Evolutionary conservation across 371 early-diverging fungal species (phyloP), one percentile per base, ranked within the genome.

Genomic region (Pancytospora philotis): DNA sequence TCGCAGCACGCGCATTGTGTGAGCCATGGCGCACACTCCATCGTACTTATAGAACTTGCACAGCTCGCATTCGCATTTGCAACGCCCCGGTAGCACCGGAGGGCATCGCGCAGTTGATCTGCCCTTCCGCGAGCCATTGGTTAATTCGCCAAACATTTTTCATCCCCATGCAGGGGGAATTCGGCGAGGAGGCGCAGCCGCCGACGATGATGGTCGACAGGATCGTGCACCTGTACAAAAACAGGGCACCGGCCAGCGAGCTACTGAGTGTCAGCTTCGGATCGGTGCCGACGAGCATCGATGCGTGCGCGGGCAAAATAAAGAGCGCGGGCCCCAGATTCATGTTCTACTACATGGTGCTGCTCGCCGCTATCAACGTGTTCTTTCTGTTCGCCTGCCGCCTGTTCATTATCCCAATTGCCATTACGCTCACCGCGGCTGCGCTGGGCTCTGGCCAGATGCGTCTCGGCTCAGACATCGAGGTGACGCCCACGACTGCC

Each of bases 131-230:
- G n/a, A n/a, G n/a, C n/a, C n/a, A n/a, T n/a, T n/a, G n/a, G n/a
- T n/a, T n/a, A n/a, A n/a, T n/a, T n/a, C n/a, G n/a, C n/a, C n/a
- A n/a, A n/a, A n/a, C n/a, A n/a, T n/a, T n/a, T n/a, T n/a, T n/a
- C n/a, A n/a, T n/a, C n/a, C 45, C 16, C 45, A 45, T 45, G 45
- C 45, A 45, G 22, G 45, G 45, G 22, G 45, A 45, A 45, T 45
- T 45, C 45, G 16, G 22, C 16, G 45, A 45, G 22, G 16, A 45
- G n/a, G n/a, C n/a, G n/a, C n/a, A n/a, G n/a, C n/a, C n/a, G 45
- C 45, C 16, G 22, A 16, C 45, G 22, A 45, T 22, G 16, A 45
- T 45, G 16, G 16, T 16, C 22, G 53, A 27, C 8, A 10, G 8
- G 8, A 6, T 53, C 53, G 6, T 8, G 13, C 16, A 53, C 6